These are phyloP conservation scores for Pythium dissotocum DNA, from an alignment of 352 stramenopile species.

Conservation along the genomic window DNA sequence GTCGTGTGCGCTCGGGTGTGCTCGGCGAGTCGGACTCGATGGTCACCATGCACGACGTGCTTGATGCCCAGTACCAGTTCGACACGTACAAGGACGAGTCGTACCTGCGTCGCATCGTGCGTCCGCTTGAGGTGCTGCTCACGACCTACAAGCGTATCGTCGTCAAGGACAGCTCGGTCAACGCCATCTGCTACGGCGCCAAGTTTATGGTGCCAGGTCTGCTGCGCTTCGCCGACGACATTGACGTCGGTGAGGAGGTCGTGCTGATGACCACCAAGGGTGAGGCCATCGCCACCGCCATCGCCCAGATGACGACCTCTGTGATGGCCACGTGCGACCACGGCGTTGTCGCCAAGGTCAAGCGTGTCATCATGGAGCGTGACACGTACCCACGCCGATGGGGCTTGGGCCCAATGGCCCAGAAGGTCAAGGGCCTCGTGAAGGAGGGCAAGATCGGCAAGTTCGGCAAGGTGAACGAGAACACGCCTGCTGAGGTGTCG, in stretches of 20 bases:
- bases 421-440: conserved; percentile 99
- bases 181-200: conserved; percentile 99
- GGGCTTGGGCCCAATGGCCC: conserved; percentile 98
- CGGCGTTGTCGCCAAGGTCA: conserved; percentile 99
- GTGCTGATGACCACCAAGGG: conserved; percentile 99
- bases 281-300: conserved; percentile 98
- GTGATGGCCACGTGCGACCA: conserved; percentile 99
- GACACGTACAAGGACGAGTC: conserved; percentile 99
- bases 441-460: conserved; percentile 92
- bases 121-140: conserved; percentile 97
- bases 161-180: conserved; percentile 99
- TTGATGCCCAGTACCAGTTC: conserved; percentile 99
- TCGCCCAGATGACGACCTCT: conserved; percentile 99
- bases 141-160: conserved; percentile 99
- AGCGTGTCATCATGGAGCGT: conserved; percentile 99
- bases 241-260: conserved; percentile 99
- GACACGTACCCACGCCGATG: conserved; percentile 99
- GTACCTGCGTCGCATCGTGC: conserved; percentile 98
- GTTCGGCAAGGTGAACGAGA: conserved; percentile 89
- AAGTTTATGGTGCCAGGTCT: conserved; percentile 99
- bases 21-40: conserved; percentile 96
- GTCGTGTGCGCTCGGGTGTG: conserved; percentile 96
- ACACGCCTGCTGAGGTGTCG: conserved; percentile 75
- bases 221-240: conserved; percentile 98
- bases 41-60: conserved; percentile 99